Conservation (phyloP, 345 rosid species). For the Sisymbrium altissimum region DNA sequence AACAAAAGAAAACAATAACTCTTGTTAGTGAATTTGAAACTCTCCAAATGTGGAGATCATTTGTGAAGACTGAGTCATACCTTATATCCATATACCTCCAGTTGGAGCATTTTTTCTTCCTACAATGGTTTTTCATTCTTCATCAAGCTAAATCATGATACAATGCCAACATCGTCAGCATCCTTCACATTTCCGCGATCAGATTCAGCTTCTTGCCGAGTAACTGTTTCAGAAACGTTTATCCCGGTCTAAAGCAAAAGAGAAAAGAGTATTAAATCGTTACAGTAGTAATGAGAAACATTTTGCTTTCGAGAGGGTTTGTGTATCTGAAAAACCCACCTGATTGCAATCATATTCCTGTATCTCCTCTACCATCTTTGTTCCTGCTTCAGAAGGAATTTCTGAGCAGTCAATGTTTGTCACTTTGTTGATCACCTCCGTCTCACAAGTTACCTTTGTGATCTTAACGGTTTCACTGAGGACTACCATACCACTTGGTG, state of each 20-base stretch:
- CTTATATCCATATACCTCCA: conserved; percentile 15
- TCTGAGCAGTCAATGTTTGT: conserved; percentile 24
- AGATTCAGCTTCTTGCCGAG: not conserved
- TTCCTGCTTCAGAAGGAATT: conserved; percentile 31
- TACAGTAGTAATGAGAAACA: not conserved
- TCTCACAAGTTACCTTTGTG: conserved; percentile 44
- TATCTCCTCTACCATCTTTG: conserved; percentile 10
- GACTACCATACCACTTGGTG: conserved; percentile 36
- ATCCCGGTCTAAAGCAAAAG: not conserved
- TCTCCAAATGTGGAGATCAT: not conserved
- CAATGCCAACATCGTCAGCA: not conserved
- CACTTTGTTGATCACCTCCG: conserved; percentile 29
- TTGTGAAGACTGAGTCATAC: conserved; percentile 4
- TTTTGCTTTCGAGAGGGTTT: not conserved
- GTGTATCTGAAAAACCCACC: conserved; percentile 3
- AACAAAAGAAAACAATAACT: conserved; percentile 8
- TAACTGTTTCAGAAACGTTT: not conserved
- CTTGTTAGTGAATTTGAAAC: not conserved
- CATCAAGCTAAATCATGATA: conserved; percentile 15
- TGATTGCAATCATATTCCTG: conserved; percentile 1
- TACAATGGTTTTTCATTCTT: not conserved
- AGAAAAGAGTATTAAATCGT: not conserved
- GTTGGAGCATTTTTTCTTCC: not conserved
- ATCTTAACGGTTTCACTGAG: conserved; percentile 44
- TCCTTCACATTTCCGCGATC: conserved; percentile 5